phyloP scores from a whole-genome alignment of 225 moss, liverwort and hornwort genomes.

The Neckera pumila region DNA sequence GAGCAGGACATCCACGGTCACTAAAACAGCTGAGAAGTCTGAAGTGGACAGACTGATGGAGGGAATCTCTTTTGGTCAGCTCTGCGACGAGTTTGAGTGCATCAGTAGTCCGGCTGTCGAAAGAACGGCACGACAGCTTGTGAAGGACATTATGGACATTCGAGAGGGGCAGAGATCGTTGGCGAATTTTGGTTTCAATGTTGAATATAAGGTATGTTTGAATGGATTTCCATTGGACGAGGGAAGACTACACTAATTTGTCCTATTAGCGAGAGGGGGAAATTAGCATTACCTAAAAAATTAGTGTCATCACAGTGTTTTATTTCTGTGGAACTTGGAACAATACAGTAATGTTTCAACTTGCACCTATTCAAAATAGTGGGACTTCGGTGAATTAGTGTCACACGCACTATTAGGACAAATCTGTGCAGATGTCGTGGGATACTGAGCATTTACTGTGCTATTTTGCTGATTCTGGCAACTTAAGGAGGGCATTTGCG shows the following conservation, averaged over 20 bases:
- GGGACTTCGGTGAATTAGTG: background rate
- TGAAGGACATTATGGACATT: constrained; percentile 70
- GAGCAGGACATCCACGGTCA: constrained; percentile 29
- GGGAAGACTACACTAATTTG: background rate
- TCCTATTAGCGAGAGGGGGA: no score
- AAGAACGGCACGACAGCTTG: constrained; percentile 64
- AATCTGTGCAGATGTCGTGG: background rate
- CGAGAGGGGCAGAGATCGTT: constrained; percentile 67
- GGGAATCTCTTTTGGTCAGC: constrained; percentile 73
- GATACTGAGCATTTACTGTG: background rate
- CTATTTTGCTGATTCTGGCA: background rate
- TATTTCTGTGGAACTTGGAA: background rate
- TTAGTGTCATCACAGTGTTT: background rate
- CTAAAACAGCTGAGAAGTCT: constrained; percentile 31
- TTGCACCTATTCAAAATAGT: no score
- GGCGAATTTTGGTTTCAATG: constrained; percentile 53
- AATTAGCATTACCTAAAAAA: background rate
- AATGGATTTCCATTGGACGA: background rate
- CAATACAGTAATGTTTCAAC: background rate
- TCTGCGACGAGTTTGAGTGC: constrained; percentile 93
- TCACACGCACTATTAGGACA: background rate
- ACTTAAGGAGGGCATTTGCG: background rate
- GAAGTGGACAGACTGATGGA: constrained; percentile 76
- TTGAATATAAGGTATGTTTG: constrained; percentile 56
- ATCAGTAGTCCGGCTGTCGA: constrained; percentile 94